phyloP scores from a whole-genome alignment of 257 asterid genomes.

The Solanum ahanhuiri region DNA sequence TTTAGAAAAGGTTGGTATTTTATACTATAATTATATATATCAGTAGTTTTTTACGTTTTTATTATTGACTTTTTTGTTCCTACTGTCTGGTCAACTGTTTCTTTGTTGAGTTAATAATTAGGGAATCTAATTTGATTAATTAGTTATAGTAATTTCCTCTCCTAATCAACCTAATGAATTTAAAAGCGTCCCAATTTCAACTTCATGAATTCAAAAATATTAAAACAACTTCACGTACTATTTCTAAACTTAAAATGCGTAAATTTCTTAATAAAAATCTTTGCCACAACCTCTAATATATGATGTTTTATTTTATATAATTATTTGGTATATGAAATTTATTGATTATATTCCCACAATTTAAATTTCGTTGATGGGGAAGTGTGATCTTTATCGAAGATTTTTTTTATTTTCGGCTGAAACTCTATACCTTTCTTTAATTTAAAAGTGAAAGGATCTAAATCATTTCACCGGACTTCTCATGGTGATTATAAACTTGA shows the following conservation, averaged over 20 bases:
- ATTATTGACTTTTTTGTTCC: not conserved
- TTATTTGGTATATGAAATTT: not conserved
- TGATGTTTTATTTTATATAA: too few species aligned
- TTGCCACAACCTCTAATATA: not conserved
- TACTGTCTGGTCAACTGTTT: not conserved
- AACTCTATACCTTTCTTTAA: not conserved
- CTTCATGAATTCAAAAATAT: not conserved
- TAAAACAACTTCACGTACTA: not conserved
- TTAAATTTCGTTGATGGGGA: too few species aligned
- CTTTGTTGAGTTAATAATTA: too few species aligned
- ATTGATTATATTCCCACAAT: not conserved
- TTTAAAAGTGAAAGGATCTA: not conserved
- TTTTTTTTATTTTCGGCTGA: not conserved
- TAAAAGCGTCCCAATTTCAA: not conserved
- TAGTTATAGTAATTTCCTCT: not conserved
- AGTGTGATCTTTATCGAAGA: too few species aligned
- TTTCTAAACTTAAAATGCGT: too few species aligned
- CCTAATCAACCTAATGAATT: not conserved
- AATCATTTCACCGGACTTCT: not conserved
- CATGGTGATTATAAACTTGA: too few species aligned
- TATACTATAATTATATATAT: too few species aligned
- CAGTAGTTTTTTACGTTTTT: not conserved
- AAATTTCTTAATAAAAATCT: not conserved
- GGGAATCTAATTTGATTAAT: not conserved
- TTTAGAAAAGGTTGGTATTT: not conserved